Base-by-base conservation (phyloP, 306 rosid species). In the Malus sylvestris region DNA sequence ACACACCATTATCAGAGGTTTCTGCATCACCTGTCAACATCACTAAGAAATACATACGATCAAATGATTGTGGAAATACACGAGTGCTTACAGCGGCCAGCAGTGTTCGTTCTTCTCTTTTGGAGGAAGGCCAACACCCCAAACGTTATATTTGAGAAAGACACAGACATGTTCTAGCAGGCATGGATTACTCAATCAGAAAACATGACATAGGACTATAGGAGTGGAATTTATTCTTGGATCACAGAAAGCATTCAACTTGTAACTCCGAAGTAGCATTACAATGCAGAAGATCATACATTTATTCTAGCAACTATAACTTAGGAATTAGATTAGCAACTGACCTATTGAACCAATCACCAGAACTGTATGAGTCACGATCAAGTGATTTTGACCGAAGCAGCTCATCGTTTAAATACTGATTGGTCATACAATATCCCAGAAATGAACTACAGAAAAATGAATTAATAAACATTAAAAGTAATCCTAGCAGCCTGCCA, bases 41-140 rank as follows among this genome's bases (percentile, higher is more conserved):
- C 70, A 33, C 16, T 71, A 46, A 55, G 40, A 72, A 23, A 67
- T n/a, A 60, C 14, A 11, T 38, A 52, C 42, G 23, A 64, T 51
- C 55, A 79, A 75, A 78, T 16, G 46, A 71, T 45, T 22, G 15
- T 59, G 20, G 60, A 70, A 70, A 66, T 69, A 60, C 25, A 69
- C 16, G 42, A 81, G 79, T 53, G 81, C 97, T 89, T 86, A 95
- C 99, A 89, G 76, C 20, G 93, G 89, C 99, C 99, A 95, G 81
- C 57, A 79, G 73, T 82, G 86, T 84, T 88, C 96, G 73, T 95
- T 95, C 85, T 95, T 95, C 83, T 83, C 92, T 72, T 72, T 83
- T 70, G 97, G 96, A 86, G 97, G 97, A 87, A 95, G 96, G 64
- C 97, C 99, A 67, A 89, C 89, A 60, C 97, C 97, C 99, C 99